A percentile compares a stretch with the other conserved stretches of the same genome.
These are phyloP conservation scores for Pleurotus eryngii DNA, from an alignment of 768 basidiomycete species.

Conservation along the genomic window DNA sequence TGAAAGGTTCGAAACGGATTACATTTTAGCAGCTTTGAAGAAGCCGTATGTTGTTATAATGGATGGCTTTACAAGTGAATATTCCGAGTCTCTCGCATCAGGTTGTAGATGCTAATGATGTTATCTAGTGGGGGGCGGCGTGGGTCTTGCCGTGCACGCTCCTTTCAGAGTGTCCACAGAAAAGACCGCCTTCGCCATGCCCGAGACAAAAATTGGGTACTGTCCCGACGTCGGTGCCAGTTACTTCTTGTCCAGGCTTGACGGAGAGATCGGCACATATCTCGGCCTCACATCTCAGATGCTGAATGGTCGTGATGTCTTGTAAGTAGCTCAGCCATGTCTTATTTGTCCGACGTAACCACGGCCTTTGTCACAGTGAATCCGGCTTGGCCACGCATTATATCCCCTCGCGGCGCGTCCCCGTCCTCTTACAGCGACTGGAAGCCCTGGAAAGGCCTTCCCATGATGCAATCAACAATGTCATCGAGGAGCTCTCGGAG, in stretches of 20 bases:
- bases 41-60: conserved; percentile 92
- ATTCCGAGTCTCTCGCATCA: conserved; percentile 16
- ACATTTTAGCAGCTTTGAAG: conserved; percentile 59
- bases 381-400: conserved; percentile 94
- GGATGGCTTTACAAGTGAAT: conserved; percentile 87
- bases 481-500: conserved; percentile 71
- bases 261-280: conserved; percentile 93
- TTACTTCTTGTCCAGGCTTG: conserved; percentile 84
- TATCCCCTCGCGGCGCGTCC: conserved; percentile 73
- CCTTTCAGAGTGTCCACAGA: conserved; percentile 93
- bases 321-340: conserved; percentile 50
- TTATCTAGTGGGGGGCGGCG: conserved; percentile 88
- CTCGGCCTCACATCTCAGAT: conserved; percentile 78
- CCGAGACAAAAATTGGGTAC: conserved; percentile 91
- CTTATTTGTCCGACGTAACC: background rate
- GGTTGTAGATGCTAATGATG: conserved; percentile 7
- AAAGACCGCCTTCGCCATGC: conserved; percentile 91
- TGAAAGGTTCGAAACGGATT: conserved; percentile 76
- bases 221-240: conserved; percentile 92
- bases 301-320: conserved; percentile 77
- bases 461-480: conserved; percentile 38
- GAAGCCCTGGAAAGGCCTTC: conserved; percentile 41
- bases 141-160: conserved; percentile 81
- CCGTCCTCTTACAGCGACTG: conserved; percentile 67
- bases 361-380: conserved; percentile 48